Base-by-base conservation (phyloP, 1,139 yeast species). In the Pichia sp. region DNA sequence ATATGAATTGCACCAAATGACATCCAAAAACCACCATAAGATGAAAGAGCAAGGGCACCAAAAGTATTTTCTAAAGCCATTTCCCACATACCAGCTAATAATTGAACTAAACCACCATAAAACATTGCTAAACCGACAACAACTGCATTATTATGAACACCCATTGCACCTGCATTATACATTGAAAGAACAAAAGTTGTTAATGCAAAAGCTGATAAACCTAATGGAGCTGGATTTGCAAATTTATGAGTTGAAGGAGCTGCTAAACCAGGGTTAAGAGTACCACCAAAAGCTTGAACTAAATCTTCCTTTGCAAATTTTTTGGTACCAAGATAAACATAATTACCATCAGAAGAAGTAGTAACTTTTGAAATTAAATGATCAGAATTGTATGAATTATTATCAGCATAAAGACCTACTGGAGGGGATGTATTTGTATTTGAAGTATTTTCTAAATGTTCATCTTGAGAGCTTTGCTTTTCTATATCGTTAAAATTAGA, bases 1-100 rank as follows among this genome's bases (percentile, higher is more conserved):
- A 82, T 78, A 51, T 77, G 70, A 50, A 89, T 74, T 27, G 92
- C 90, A 65, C 77, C 84, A 54, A 63, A 76, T 37, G 90, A 71
- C 63, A 86, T 72, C 97, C 97, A 89, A 66, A 87, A 89, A 1
- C 92, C 95, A 51, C 95, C 96, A 61, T 71, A 89, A 6, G 94
- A 82, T 25, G 82, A 67, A 49, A 87, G 73, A 3, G 95, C 95
- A 43, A 86, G 77, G 49, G 87, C 96, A 79, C 95, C 96, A 70
- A 87, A 89, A 45, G 96, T 81, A 69, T 87, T 87, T 58, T 89
- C 95, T 36, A 74, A 49, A 4, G 83, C 82, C 56, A 82, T 71
- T 59, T 81, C 87, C 76, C 84, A 82, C 78, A 82, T 76, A 47
- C 87, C 89, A 27, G 95, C 94, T 27, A 73, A 58, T 66, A 72